These are phyloP conservation scores for Trichosanthes cucumerina DNA, from an alignment of 306 rosid species.

Conservation along the genomic window DNA sequence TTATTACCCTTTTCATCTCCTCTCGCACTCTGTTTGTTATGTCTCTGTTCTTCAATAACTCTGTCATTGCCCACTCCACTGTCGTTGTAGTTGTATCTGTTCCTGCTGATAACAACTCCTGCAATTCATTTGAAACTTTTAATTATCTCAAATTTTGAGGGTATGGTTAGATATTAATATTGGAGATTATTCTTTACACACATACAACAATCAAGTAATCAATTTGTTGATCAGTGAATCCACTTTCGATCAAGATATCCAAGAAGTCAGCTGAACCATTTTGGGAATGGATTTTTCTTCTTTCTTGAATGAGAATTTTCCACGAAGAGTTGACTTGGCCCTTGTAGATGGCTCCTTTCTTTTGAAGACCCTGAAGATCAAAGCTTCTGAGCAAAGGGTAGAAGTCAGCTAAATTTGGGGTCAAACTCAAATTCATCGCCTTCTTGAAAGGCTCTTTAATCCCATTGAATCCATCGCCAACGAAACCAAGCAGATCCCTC, in stretches of 20 bases:
- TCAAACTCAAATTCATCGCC: background rate
- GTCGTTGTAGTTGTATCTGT: background rate
- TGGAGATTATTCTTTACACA: background rate
- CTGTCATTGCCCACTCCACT: background rate
- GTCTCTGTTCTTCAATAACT: background rate
- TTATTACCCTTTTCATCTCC: background rate
- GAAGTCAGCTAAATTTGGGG: conserved; percentile 8
- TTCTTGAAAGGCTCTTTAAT: background rate
- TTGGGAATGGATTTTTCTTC: background rate
- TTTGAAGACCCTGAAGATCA: conserved; percentile 8
- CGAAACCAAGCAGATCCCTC: background rate
- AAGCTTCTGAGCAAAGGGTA: background rate
- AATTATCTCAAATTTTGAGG: too few species aligned
- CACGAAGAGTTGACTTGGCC: background rate
- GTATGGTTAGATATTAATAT: too few species aligned
- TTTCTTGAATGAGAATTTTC: background rate
- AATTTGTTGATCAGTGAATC: background rate
- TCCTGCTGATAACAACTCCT: conserved; percentile 1
- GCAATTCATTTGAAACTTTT: background rate
- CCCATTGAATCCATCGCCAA: background rate
- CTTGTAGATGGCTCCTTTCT: background rate
- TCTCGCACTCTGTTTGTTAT: background rate
- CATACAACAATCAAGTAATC: background rate
- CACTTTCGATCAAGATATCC: conserved; percentile 2
- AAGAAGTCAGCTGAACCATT: background rate